Conservation (phyloP, 2,329 filamentous ascomycete genomes). For the Penicillium sp. region DNA sequence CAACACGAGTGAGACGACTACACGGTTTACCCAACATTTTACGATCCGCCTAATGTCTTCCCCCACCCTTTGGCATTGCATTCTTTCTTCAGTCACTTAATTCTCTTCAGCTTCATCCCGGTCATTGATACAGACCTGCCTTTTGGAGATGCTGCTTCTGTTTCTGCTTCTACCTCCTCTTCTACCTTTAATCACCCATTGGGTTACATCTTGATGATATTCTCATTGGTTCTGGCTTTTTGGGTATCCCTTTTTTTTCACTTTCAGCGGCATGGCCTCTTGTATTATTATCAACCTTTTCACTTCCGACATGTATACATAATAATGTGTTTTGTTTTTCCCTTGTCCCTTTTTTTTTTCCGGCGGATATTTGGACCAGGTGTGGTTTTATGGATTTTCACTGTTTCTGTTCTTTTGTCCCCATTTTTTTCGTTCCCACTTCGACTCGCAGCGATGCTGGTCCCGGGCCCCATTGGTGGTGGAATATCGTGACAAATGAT, state of each 20-base stretch:
- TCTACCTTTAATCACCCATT: constrained; percentile 7
- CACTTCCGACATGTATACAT: constrained; percentile 21
- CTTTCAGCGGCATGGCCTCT: constrained; percentile 12
- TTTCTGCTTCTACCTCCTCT: constrained; percentile 1
- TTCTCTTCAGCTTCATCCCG: not conserved
- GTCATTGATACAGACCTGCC: constrained; percentile 6
- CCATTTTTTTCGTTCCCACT: not conserved
- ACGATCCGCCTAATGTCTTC: constrained; percentile 18
- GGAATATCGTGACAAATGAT: not conserved
- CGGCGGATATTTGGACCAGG: not conserved
- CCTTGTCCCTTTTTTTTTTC: not conserved
- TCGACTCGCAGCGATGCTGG: not conserved
- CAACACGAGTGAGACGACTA: constrained; percentile 15
- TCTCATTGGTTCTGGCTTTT: constrained; percentile 1
- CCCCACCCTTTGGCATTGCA: constrained; percentile 10
- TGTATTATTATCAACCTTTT: constrained; percentile 23
- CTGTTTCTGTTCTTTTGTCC: not conserved
- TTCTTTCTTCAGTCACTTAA: constrained; percentile 7
- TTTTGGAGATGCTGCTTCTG: constrained; percentile 3
- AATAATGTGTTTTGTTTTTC: constrained; percentile 13
- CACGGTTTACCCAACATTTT: constrained; percentile 15
- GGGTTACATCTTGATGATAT: not conserved
- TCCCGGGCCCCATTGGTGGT: not conserved
- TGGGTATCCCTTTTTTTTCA: constrained; percentile 11
- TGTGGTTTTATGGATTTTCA: not conserved